Evolutionary conservation across 179 eudicot genomes (phyloP).

Genomic region (Beta corolliflora): DNA sequence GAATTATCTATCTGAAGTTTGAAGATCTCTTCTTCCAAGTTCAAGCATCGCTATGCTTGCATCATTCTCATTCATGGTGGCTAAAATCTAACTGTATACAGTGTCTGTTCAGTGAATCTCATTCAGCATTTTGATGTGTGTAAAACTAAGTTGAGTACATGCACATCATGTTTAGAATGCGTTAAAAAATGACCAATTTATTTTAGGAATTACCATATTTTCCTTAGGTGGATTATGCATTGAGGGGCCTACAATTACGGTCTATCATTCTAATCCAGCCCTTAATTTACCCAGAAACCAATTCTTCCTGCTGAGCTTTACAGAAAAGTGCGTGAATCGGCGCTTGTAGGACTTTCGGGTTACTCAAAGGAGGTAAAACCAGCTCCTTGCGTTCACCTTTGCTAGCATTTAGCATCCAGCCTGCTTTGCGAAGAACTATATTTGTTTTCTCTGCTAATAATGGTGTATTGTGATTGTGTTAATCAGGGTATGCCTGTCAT

Average conservation of each 20-base stretch:
- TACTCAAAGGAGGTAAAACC: conserved; percentile 70
- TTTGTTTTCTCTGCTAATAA: not conserved
- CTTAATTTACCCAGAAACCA: conserved; percentile 67
- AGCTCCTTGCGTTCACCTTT: not conserved
- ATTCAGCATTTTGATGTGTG: not conserved
- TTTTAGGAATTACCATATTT: not conserved
- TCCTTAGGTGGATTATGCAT: not conserved
- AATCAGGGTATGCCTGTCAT: conserved; percentile 86
- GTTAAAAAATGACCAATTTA: not conserved
- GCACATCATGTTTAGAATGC: not conserved
- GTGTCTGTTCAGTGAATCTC: not conserved
- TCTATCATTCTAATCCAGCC: conserved; percentile 10
- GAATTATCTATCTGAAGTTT: not conserved
- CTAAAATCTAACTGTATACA: not conserved
- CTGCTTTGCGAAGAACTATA: not conserved
- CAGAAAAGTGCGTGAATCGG: conserved; percentile 75
- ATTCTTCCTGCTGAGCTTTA: conserved; percentile 68
- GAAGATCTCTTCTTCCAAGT: not conserved
- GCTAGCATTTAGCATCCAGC: not conserved
- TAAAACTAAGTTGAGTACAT: not conserved
- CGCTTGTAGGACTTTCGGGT: conserved; percentile 81
- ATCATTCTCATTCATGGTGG: not conserved
- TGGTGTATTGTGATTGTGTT: not conserved
- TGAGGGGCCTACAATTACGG: not conserved
- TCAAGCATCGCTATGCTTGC: not conserved